Base-by-base conservation (phyloP, 306 rosid genomes). In the Lithocarpus polystachyus region DNA sequence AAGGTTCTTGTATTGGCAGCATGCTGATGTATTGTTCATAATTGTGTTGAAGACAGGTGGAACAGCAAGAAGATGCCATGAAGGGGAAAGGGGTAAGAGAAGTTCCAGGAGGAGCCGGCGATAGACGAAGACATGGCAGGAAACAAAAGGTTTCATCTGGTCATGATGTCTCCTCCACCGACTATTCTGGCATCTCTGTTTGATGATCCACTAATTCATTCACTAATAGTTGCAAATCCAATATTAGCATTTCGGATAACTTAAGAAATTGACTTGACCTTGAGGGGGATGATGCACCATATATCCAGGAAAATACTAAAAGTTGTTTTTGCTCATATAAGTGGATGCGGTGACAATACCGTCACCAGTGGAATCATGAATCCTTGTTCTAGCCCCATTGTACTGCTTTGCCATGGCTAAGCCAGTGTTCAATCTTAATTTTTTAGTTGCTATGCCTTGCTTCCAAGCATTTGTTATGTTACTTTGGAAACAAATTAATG, bases 21-120 rank as follows among this genome's bases (percentile, higher is more conserved):
- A 5, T 45, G 53, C 19, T 43, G n/a, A 43, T 75, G 12, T 4
- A 22, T 68, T 74, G 11, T 45, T 51, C 57, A 45, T 65, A 69
- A 31, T 67, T 65, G 79, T 37, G 68, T 75, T 77, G 86, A 86
- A 90, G 95, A 85, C 90, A 86, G 87, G 84, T 24, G 82, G 91
- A 80, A 10, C 82, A 20, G 52, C 85, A 26, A 26, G 90, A 56
- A 83, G 85, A 76, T 77, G 56, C 73, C 60, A 45, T 54, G 87
- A 83, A 71, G 82, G 85, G 26, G 87, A 83, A n/a, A 73, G 80
- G 45, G 73, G 89, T 20, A 83, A 75, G 71, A 86, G 86, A 19
- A 86, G 86, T 33, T 72, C 61, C 4, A 12, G 82, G 85, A 83
- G 86, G 85, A 73, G 80, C 74, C 86, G 65, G 81, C 75, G 83